Conservation (phyloP, 192 early-diverging fungal genomes). For the Chytriomyces sp. region DNA sequence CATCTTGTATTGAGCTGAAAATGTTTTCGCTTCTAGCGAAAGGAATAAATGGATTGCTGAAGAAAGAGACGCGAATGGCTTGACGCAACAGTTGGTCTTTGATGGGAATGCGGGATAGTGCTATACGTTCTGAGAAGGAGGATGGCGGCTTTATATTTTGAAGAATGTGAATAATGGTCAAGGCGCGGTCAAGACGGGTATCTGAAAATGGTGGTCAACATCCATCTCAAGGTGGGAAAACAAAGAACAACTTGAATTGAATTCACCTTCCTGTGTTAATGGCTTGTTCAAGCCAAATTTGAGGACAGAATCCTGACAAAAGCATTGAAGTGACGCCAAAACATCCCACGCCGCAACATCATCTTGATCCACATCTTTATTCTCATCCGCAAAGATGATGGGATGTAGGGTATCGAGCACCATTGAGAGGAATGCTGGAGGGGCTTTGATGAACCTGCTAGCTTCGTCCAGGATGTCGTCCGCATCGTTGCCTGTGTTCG, state of each 20-base stretch:
- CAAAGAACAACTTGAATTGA: neutral
- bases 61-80: too few relatives aligned
- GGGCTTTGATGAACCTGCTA: neutral
- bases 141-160: neutral
- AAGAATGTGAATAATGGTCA: neutral
- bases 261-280: neutral
- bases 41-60: too few relatives aligned
- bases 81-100: too few relatives aligned
- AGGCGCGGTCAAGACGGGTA: neutral
- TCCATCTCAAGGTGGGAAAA: neutral
- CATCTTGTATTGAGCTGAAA: too few relatives aligned
- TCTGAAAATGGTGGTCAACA: neutral
- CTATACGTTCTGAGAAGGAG: neutral
- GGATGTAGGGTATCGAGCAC: neutral
- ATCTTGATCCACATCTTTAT: neutral
- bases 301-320: neutral
- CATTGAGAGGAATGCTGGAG: slow-evolving; percentile 1
- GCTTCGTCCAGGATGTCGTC: neutral
- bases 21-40: too few relatives aligned
- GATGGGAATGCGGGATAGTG: neutral
- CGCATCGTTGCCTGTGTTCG: neutral
- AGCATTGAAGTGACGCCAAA: neutral
- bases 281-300: neutral
- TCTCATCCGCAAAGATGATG: neutral
- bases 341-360: neutral